Evolutionary conservation across 1,284 basidiomycete genomes (phyloP).

Genomic region (Cryptococcus maquisensis): DNA sequence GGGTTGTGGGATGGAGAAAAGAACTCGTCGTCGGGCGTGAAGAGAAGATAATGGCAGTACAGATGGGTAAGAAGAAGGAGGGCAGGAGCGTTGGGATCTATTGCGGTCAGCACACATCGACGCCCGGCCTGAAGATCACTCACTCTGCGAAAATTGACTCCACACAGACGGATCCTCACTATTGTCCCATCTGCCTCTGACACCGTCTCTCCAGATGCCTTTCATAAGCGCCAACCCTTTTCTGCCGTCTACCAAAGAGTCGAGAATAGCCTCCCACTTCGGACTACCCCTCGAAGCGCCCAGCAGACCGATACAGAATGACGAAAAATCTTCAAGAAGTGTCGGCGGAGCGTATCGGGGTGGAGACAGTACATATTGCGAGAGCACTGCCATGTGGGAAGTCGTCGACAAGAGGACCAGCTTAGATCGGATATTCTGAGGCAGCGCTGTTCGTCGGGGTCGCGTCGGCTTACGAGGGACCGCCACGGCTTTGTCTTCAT

Average conservation of each 20-base stretch:
- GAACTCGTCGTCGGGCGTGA: conserved; percentile 97
- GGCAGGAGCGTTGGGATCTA: conserved; percentile 56
- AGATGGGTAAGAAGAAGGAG: conserved; percentile 77
- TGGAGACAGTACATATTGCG: conserved; percentile 15
- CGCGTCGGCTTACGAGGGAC: conserved; percentile 1
- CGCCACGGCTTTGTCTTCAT: conserved; percentile 1
- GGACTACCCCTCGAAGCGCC: conserved; percentile 56
- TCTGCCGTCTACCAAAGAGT: conserved; percentile 42
- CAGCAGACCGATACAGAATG: conserved; percentile 44
- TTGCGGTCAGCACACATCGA: too few relatives aligned
- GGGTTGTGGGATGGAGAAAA: conserved; percentile 65
- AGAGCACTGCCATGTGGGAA: conserved; percentile 28
- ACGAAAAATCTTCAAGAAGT: conserved; percentile 27
- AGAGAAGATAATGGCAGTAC: conserved; percentile 78
- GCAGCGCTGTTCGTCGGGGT: conserved; percentile 18
- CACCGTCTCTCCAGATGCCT: conserved; percentile 66
- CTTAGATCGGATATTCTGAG: conserved; percentile 28
- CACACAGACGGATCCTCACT: conserved; percentile 49
- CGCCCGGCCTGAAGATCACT: conserved; percentile 13
- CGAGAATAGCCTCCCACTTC: conserved; percentile 53
- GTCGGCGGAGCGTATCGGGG: conserved; percentile 12
- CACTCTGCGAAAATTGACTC: conserved; percentile 52
- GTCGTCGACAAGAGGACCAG: conserved; percentile 32
- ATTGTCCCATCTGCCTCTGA: conserved; percentile 55
- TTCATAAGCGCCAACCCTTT: conserved; percentile 56